Conservation (phyloP, 1,284 basidiomycete species). For the Anthracocystis panici-leucophaei region DNA sequence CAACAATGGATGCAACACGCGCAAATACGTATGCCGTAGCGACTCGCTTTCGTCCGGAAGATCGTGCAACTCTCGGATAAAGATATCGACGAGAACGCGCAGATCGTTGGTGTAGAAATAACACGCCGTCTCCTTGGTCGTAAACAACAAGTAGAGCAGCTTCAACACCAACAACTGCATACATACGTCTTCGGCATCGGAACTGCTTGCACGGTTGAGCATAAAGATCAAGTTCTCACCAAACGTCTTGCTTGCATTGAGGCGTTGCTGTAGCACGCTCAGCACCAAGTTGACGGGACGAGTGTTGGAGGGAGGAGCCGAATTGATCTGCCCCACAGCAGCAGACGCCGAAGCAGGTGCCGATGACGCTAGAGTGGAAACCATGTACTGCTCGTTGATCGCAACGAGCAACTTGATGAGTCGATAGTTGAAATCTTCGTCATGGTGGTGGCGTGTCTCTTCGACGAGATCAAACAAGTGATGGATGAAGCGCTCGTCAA, state of each 20-base stretch:
- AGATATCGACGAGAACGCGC: slow-evolving; percentile 94
- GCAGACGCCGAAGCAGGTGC: slow-evolving; percentile 58
- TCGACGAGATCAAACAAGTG: slow-evolving; percentile 94
- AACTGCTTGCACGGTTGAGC: slow-evolving; percentile 82
- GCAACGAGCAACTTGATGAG: slow-evolving; percentile 72
- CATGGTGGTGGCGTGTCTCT: slow-evolving; percentile 84
- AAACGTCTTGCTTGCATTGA: slow-evolving; percentile 90
- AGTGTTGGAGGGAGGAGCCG: slow-evolving; percentile 11
- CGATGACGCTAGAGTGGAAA: slow-evolving; percentile 73
- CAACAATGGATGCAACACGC: slow-evolving; percentile 93
- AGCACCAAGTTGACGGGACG: slow-evolving; percentile 79
- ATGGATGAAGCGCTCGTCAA: slow-evolving; percentile 86
- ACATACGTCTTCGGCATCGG: slow-evolving; percentile 82
- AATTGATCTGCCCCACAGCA: slow-evolving; percentile 25
- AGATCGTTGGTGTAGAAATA: slow-evolving; percentile 99
- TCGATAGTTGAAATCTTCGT: slow-evolving; percentile 74
- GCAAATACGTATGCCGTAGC: slow-evolving; percentile 95
- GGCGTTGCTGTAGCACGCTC: slow-evolving; percentile 82
- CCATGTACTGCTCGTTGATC: slow-evolving; percentile 99
- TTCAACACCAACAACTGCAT: slow-evolving; percentile 96
- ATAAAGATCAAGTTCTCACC: slow-evolving; percentile 99
- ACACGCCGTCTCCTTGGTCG: slow-evolving; percentile 89
- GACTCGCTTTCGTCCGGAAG: slow-evolving; percentile 93
- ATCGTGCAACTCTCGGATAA: slow-evolving; percentile 89
- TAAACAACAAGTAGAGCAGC: slow-evolving; percentile 93